Evolutionary conservation across 2,329 filamentous ascomycete species (phyloP).

Genomic region (Ambrosiella xylebori): DNA sequence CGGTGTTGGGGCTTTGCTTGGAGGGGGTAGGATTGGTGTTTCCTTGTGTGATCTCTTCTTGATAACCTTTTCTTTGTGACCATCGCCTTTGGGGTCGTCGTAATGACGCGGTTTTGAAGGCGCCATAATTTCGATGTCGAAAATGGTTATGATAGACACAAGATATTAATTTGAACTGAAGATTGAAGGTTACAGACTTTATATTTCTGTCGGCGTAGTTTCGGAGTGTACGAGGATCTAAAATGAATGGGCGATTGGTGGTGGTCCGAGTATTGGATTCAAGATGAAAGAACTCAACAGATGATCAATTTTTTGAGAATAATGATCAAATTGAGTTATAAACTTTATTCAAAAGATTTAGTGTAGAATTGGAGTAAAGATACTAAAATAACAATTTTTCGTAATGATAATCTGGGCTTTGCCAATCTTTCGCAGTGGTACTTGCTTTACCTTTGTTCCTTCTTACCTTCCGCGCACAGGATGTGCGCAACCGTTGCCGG

Average conservation of each 20-base stretch:
- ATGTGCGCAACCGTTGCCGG: neutral
- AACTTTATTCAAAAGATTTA: neutral
- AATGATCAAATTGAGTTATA: neutral
- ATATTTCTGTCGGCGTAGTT: neutral
- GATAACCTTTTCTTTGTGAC: conserved; percentile 17
- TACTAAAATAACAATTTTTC: neutral
- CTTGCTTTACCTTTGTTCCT: conserved; percentile 3
- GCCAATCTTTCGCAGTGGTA: neutral
- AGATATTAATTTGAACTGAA: neutral
- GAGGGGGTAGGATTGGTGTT: conserved; percentile 15
- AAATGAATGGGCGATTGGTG: no score
- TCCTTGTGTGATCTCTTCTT: conserved; percentile 28
- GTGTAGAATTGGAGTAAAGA: no score
- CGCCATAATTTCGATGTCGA: conserved; percentile 21
- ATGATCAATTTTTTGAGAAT: neutral
- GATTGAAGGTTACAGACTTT: neutral
- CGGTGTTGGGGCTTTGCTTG: conserved; percentile 8
- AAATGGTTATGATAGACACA: neutral
- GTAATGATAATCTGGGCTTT: neutral
- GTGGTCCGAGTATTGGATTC: neutral
- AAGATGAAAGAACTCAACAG: neutral
- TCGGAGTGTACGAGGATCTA: conserved; percentile 8
- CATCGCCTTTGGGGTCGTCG: conserved; percentile 30
- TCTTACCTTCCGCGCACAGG: neutral
- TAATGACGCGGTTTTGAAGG: conserved; percentile 30